Evolutionary conservation across 345 rosid genomes (phyloP), one percentile per base, ranked within the genome.

Genomic region (Lumnitzera littorea): DNA sequence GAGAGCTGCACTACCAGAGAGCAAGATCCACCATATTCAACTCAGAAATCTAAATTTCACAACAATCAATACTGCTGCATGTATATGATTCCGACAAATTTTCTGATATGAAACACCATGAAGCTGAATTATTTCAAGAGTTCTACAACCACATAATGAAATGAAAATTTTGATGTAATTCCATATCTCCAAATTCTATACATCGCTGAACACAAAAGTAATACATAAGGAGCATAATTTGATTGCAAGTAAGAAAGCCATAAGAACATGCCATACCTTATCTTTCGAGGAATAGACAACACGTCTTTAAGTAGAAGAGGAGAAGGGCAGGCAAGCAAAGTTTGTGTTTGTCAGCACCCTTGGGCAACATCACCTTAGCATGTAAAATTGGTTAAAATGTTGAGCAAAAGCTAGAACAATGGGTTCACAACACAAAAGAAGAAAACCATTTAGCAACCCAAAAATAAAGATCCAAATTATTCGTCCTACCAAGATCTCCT

Each of bases 311-410:
- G 60, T 48, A 87, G 75, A 72, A 89, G 91, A 16, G 73, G 88
- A 6, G 89, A 76, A 60, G 89, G 87, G 67, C 85, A 88, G 68
- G 82, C 80, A 55, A 91, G 91, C 61, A 91, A 77, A 56, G 75
- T 76, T 71, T 91, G 96, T 12, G 84, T 91, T 77, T 88, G 91
- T 64, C 95, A 83, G 70, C 88, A 88, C 56, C 62, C 74, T 81
- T 86, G 96, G 69, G 98, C 98, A 58, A 86, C 98, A 58, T 88
- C 98, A 69, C 98, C 98, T 91, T 27, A 58, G 47, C 62, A 77
- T 46, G 27, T 57, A 47, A 15, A 46, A 13, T 31, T 3, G 16
- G 23, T 23, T 52, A 24, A 17, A 49, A 53, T 43, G 57, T 4
- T 52, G 17, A 47, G 41, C 17, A 46, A 29, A 24, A 24, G 53